These are phyloP conservation scores for Volvariella surrecta DNA, from an alignment of 1,284 basidiomycete genomes.

Conservation along the genomic window DNA sequence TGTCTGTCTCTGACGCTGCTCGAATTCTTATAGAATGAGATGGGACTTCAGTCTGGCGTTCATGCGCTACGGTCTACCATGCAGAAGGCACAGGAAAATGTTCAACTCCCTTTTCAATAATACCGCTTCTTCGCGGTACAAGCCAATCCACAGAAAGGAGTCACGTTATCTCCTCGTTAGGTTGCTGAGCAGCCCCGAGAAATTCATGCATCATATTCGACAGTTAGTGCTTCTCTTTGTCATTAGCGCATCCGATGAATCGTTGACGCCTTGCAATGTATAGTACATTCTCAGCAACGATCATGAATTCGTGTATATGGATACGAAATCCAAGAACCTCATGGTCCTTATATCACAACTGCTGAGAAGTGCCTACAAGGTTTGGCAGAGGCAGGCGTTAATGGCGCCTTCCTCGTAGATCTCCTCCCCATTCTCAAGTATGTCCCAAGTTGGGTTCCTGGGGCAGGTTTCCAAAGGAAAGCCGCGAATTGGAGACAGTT, in stretches of 20 bases:
- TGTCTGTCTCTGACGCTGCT: background rate
- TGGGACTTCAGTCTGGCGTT: conserved; percentile 8
- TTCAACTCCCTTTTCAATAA: conserved; percentile 13
- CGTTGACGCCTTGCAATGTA: background rate
- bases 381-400: conserved; percentile 7
- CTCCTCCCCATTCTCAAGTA: conserved; percentile 9
- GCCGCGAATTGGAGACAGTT: conserved; percentile 1
- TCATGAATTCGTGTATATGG: conserved; percentile 13
- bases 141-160: conserved; percentile 5
- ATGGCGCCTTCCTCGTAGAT: conserved; percentile 12
- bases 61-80: conserved; percentile 11
- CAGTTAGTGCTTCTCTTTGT: conserved; percentile 6
- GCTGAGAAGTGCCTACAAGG: conserved; percentile 4
- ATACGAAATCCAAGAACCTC: conserved; percentile 5
- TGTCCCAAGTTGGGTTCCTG: conserved; percentile 10
- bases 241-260: background rate
- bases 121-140: conserved; percentile 1
- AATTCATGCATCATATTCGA: conserved; percentile 9
- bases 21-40: conserved; percentile 3
- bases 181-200: conserved; percentile 7
- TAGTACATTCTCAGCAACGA: conserved; percentile 9
- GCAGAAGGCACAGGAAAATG: conserved; percentile 11
- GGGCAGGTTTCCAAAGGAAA: conserved; percentile 6
- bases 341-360: conserved; percentile 9
- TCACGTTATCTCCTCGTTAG: conserved; percentile 6